Evolutionary conservation across 129 eudicot genomes (phyloP).

Genomic region (carrot (Daucus carota)): DH1_v3.0 NC_030385.2:33070501-33071000

Average conservation of each 20-base stretch:
- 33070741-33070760: conserved; percentile 95
- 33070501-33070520: conserved; percentile 91
- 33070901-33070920: background rate
- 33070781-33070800: background rate
- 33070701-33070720: conserved; percentile 94
- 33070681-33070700: background rate
- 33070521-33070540: conserved; percentile 74
- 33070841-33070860: background rate
- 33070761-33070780: background rate
- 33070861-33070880: background rate
- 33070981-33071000: background rate
- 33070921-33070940: background rate
- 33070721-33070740: conserved; percentile 92
- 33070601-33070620: conserved; percentile 97
- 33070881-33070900: background rate
- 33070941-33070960: background rate
- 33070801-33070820: background rate
- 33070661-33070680: background rate
- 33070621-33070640: conserved; percentile 79
- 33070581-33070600: conserved; percentile 87
- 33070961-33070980: background rate
- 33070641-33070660: background rate
- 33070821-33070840: background rate
- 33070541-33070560: conserved; percentile 97
- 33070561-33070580: conserved; percentile 74